These are phyloP conservation scores for Yamadazyma triangularis DNA, from an alignment of 1,139 yeast genomes.

Conservation along the genomic window DNA sequence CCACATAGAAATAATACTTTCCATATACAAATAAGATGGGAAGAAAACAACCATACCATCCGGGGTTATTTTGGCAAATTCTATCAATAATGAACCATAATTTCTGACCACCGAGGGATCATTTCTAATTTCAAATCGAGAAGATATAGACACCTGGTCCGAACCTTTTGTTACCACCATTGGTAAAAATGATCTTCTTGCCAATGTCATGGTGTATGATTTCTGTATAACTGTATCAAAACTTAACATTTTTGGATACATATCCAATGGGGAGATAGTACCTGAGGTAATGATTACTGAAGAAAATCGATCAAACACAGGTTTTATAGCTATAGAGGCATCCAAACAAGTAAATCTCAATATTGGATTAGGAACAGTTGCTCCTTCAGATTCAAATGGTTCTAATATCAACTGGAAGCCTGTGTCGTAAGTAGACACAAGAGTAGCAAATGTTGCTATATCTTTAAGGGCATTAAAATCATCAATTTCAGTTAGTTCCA, in stretches of 20 bases:
- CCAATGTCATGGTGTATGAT: conserved; percentile 92
- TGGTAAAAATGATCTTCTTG: conserved; percentile 89
- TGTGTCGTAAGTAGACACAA: conserved; percentile 88
- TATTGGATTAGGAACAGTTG: conserved; percentile 98
- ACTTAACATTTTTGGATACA: conserved; percentile 97
- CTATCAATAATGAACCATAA: conserved; percentile 88
- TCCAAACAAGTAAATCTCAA: conserved; percentile 90
- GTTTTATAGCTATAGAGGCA: conserved; percentile 96
- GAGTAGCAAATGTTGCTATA: conserved; percentile 93
- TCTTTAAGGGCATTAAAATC: conserved; percentile 92
- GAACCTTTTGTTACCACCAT: conserved; percentile 96
- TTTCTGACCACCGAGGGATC: conserved; percentile 97
- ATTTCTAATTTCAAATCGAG: conserved; percentile 93
- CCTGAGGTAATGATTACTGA: conserved; percentile 96
- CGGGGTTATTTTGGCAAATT: conserved; percentile 92
- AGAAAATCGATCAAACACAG: conserved; percentile 91
- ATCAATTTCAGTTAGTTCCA: conserved; percentile 84
- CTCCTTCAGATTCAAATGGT: conserved; percentile 95
- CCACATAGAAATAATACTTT: conserved; percentile 96
- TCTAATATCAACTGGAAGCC: conserved; percentile 91
- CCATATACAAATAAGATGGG: conserved; percentile 97
- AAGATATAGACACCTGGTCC: conserved; percentile 94
- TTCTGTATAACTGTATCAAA: conserved; percentile 93
- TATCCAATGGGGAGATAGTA: conserved; percentile 95
- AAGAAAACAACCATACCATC: conserved; percentile 98